phyloP scores from a whole-genome alignment of 371 early-diverging fungal species.

The Batrachochytrium dendrobatidis region DNA sequence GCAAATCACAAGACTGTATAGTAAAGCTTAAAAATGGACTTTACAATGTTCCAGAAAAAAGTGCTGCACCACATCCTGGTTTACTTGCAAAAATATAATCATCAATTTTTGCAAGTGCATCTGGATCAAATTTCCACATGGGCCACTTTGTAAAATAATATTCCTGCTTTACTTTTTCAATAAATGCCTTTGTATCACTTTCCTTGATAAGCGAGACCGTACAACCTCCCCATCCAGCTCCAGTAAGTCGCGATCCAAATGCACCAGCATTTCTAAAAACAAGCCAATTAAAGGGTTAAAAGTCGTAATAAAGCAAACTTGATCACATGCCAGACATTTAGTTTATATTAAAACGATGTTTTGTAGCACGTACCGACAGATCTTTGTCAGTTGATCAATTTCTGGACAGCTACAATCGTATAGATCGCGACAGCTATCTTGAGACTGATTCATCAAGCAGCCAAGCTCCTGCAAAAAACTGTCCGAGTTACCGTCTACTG shows the following conservation, averaged over 20 bases:
- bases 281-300: background rate
- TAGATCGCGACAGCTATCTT: slow-evolving; percentile 67
- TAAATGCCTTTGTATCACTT: slow-evolving; percentile 53
- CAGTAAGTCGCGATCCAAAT: slow-evolving; percentile 76
- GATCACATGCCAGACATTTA: too few relatives aligned
- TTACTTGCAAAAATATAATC: slow-evolving; percentile 33
- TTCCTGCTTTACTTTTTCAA: slow-evolving; percentile 54
- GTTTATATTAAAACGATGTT: too few relatives aligned
- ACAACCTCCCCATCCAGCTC: slow-evolving; percentile 97
- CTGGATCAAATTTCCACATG: slow-evolving; percentile 36
- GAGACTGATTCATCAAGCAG: slow-evolving; percentile 82
- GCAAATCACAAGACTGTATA: too few relatives aligned
- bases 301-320: too few relatives aligned
- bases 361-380: slow-evolving; percentile 51
- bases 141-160: slow-evolving; percentile 62
- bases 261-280: slow-evolving; percentile 44
- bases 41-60: too few relatives aligned
- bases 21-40: too few relatives aligned
- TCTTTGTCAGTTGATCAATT: slow-evolving; percentile 67
- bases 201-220: slow-evolving; percentile 76
- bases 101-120: slow-evolving; percentile 13
- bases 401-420: slow-evolving; percentile 88
- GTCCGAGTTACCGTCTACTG: slow-evolving; percentile 18
- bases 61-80: slow-evolving; percentile 30
- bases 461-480: slow-evolving; percentile 52